Evolutionary conservation across 2,329 filamentous ascomycete genomes (phyloP), one percentile per base, ranked within the genome.

Genomic region (Tothia fuscella): DNA sequence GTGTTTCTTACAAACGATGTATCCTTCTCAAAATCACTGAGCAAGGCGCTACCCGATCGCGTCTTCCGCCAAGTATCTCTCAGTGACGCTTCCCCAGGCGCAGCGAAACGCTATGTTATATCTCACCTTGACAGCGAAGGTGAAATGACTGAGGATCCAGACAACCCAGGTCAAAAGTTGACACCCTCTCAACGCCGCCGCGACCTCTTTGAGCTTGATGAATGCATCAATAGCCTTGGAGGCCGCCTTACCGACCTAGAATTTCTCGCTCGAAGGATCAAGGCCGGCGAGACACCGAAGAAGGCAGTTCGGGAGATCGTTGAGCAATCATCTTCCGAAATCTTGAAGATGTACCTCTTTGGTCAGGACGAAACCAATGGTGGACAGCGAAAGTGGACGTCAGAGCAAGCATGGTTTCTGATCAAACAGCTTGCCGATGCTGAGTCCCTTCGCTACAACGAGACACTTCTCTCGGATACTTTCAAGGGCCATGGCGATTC

Each of bases 211-310:
- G 83, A 88, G 47, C 71, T 98, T 2, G 87, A 95, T 53, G 71
- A 71, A 21, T 88, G 83, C 50, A 93, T 96, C 49, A 73, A 78
- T 21, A 73, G 79, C 0, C 72, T 98, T 2, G 91, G 91, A 17
- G 91, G 91, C 2, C 83, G 91, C 3, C 71, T 98, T n/a, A 94
- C 87, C 0, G 91, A 98, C 55, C 78, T 98, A 16, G 89, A 96
- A 56, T 93, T 91, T 55, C 76, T 98, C 32, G 82, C 88, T n/a
- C 78, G 89, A 26, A 75, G 91, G 14, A 82, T 98, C 51, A 85
- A 86, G 61, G 78, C 82, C 1, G 89, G 91, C 13, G 87, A 95
- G 58, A 81, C 73, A 2, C 91, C 91, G 1, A 73, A 71, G 48
- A 72, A 81, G 50, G 91, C 91, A 3, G 80, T 95, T 2, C 69